Percentiles rank a stretch among this genome's conserved stretches.
These are phyloP conservation scores for Vitis labrusca DNA, from an alignment of 164 flowering plant species.

Conservation along the genomic window DNA sequence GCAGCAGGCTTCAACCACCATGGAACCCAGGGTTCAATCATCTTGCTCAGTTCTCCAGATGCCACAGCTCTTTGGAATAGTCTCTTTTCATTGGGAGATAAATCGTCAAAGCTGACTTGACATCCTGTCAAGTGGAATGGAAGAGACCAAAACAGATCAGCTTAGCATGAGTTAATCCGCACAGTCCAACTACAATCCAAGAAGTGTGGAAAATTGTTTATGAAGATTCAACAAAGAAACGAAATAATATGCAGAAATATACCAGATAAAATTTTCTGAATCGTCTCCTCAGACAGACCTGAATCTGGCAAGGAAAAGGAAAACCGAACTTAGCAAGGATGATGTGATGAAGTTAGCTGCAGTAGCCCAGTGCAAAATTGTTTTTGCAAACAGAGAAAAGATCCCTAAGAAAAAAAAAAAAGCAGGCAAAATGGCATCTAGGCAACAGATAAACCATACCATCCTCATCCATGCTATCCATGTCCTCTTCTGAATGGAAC, in stretches of 20 bases:
- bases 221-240: not conserved
- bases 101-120: conserved; percentile 58
- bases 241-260: conserved; percentile 6
- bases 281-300: conserved; percentile 65
- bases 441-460: conserved; percentile 31
- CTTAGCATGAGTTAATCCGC: conserved; percentile 2
- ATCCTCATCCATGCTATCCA: conserved; percentile 54
- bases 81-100: conserved; percentile 65
- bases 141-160: not conserved
- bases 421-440: not conserved
- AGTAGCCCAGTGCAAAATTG: not conserved
- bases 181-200: not conserved
- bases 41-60: conserved; percentile 85
- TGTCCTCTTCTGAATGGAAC: conserved; percentile 69
- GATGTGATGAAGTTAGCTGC: not conserved
- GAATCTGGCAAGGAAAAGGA: conserved; percentile 40
- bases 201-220: not conserved
- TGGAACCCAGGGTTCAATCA: conserved; percentile 93
- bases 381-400: not conserved
- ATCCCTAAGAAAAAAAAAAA: not conserved
- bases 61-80: conserved; percentile 74
- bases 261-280: conserved; percentile 81
- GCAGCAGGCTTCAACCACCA: conserved; percentile 94
- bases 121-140: conserved; percentile 42
- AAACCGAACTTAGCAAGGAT: conserved; percentile 2